These are phyloP conservation scores for Cephalotrichum gorgonifer DNA, from an alignment of 2,329 filamentous ascomycete genomes.

Conservation along the genomic window DNA sequence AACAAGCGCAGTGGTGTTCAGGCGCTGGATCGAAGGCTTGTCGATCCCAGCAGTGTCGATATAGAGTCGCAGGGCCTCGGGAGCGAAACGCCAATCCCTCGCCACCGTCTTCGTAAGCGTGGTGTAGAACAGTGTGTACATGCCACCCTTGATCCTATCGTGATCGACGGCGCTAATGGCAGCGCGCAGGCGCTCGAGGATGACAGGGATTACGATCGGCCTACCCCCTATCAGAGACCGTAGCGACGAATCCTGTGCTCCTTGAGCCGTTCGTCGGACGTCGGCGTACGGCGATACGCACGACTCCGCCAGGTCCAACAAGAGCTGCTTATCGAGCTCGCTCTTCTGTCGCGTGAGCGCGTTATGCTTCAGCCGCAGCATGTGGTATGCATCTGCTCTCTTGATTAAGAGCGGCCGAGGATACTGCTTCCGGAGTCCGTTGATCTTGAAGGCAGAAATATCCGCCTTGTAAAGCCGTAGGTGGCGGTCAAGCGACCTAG, in stretches of 20 bases:
- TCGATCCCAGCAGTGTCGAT: slow-evolving; percentile 85
- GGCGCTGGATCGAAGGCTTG: slow-evolving; percentile 86
- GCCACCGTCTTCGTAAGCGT: slow-evolving; percentile 80
- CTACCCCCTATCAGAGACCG: slow-evolving; percentile 84
- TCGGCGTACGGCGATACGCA: slow-evolving; percentile 89
- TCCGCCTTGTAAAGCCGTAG: slow-evolving; percentile 77
- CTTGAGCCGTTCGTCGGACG: slow-evolving; percentile 87
- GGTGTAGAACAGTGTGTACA: slow-evolving; percentile 85
- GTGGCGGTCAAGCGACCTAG: slow-evolving; percentile 83
- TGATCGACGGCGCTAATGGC: slow-evolving; percentile 74
- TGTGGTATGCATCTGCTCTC: slow-evolving; percentile 86
- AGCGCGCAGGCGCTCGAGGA: slow-evolving; percentile 67
- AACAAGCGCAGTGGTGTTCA: slow-evolving; percentile 73
- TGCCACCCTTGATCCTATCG: slow-evolving; percentile 84
- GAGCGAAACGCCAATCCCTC: slow-evolving; percentile 90
- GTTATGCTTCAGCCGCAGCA: slow-evolving; percentile 90
- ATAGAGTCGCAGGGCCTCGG: slow-evolving; percentile 79
- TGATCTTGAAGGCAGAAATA: slow-evolving; percentile 87
- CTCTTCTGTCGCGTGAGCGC: slow-evolving; percentile 79
- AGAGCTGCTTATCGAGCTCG: slow-evolving; percentile 73
- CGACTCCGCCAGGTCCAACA: slow-evolving; percentile 82
- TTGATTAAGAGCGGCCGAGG: slow-evolving; percentile 86
- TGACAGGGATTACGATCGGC: slow-evolving; percentile 78
- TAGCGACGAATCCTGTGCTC: slow-evolving; percentile 82
- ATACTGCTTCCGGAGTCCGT: slow-evolving; percentile 83